A percentile compares a stretch with the other conserved stretches of the same genome.
Conservation (phyloP, 2,329 filamentous ascomycete genomes). For the Seiridium cupressi region DNA sequence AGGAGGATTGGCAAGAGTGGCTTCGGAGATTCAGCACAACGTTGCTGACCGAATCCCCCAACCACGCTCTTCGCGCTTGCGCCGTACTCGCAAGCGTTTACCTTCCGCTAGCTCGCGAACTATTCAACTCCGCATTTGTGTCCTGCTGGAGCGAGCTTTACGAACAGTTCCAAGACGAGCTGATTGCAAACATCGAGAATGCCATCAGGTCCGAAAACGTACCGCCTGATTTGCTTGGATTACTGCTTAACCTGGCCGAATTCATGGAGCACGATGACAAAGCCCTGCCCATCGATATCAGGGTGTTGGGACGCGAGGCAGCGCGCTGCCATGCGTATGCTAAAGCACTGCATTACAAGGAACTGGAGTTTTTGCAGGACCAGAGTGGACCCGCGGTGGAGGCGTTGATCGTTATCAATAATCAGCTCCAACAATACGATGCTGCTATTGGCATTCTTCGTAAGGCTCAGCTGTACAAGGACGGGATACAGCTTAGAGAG, state of each 20-base stretch:
- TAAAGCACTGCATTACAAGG: constrained; percentile 98
- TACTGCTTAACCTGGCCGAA: constrained; percentile 92
- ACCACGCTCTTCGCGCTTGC: constrained; percentile 90
- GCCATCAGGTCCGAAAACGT: constrained; percentile 95
- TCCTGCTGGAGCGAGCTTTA: constrained; percentile 99
- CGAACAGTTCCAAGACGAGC: constrained; percentile 93
- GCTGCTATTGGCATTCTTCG: constrained; percentile 96
- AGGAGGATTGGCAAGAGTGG: constrained; percentile 99
- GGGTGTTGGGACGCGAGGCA: constrained; percentile 89
- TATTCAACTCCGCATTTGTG: constrained; percentile 99
- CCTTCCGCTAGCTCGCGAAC: constrained; percentile 82
- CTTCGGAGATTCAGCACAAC: constrained; percentile 95
- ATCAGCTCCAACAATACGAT: constrained; percentile 97
- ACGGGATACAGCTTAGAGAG: constrained; percentile 90
- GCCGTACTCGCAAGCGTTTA: constrained; percentile 89
- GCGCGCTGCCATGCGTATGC: constrained; percentile 97
- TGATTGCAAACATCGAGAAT: constrained; percentile 92
- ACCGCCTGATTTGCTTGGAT: constrained; percentile 89
- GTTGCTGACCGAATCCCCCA: constrained; percentile 89
- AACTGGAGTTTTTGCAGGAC: constrained; percentile 96
- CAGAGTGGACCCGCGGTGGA: constrained; percentile 95
- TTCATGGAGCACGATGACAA: constrained; percentile 99
- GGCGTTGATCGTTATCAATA: constrained; percentile 98
- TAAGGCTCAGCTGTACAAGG: constrained; percentile 92
- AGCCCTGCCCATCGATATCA: constrained; percentile 93